Base-by-base conservation (phyloP, 345 rosid genomes). In the Eucalyptus shirleyi region DNA sequence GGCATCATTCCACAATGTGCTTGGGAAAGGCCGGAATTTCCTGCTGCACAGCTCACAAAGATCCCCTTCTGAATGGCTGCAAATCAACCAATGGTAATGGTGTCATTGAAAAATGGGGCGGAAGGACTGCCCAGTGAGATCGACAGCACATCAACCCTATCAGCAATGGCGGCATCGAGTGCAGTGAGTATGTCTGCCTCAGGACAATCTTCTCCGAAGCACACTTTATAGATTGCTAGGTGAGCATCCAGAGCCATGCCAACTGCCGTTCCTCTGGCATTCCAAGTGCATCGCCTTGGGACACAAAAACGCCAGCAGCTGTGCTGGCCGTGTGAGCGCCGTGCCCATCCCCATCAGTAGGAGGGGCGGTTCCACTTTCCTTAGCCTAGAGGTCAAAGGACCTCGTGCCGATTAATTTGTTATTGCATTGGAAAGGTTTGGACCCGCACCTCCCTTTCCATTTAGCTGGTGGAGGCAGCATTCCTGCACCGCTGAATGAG, bases 191-290 rank as follows among this genome's bases (percentile, higher is more conserved):
- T 89, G 56, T 94, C 92, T 40, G 94, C 92, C 21, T 94, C 94
- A 14, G 88, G 60, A 87, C 94, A 95, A 81, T 93, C 95, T 13
- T 91, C 90, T 28, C 90, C 89, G 90, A 94, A 94, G 85, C 96
- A 95, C 34, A 92, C 94, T 94, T 93, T 94, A 89, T 95, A 95
- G 56, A 94, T 91, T 86, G 95, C 96, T 26, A 95, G 86, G 91
- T 95, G 94, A 50, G 97, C 96, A 53, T 87, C 88, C n/a, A 95
- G 91, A 23, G 97, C 96, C 91, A 95, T 92, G 69, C 96, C 97
- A 9, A 88, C 94, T 14, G 97, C 95, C 13, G 94, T 93, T 23
- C 96, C 96, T 6, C 40, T 69, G 49, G 95, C 96, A 65, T 93
- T 92, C 21, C 93, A 12, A 86, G 90, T 17, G 88, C 92, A 83